Conservation (phyloP, 495 filamentous ascomycete species). For the Penicillium coffeae region DNA sequence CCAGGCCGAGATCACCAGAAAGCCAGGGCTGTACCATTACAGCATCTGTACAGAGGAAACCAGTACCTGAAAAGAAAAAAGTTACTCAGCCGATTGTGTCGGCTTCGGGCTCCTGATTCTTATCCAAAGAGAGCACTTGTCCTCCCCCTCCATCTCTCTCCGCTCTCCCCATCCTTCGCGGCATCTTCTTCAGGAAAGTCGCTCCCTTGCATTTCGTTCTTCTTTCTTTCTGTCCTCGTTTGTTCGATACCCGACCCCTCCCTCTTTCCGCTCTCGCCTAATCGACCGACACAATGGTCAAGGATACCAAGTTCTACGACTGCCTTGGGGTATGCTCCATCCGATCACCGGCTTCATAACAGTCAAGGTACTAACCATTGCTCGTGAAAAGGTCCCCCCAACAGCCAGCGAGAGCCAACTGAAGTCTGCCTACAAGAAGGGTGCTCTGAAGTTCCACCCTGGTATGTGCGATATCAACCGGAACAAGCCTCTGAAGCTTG, state of each 20-base stretch:
- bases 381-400: conserved; percentile 61
- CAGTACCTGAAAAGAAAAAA: conserved; percentile 24
- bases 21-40: neutral
- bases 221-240: conserved; percentile 11
- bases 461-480: conserved; percentile 48
- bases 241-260: conserved; percentile 5
- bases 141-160: conserved; percentile 6
- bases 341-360: neutral
- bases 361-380: conserved; percentile 9
- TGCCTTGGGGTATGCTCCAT: conserved; percentile 67
- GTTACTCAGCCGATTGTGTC: conserved; percentile 23
- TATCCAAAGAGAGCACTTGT: conserved; percentile 19
- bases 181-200: conserved; percentile 7
- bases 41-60: neutral
- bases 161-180: conserved; percentile 13
- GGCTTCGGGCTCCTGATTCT: conserved; percentile 15
- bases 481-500: neutral
- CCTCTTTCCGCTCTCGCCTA: conserved; percentile 13
- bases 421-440: conserved; percentile 87
- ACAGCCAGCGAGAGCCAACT: conserved; percentile 72
- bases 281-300: conserved; percentile 62
- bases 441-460: conserved; percentile 86
- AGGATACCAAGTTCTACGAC: conserved; percentile 87
- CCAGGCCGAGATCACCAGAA: neutral
- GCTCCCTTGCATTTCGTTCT: conserved; percentile 6